Percentiles rank a stretch among this genome's conserved stretches.
phyloP scores from a whole-genome alignment of 371 early-diverging fungal genomes.

The Blakeslea trispora region DNA sequence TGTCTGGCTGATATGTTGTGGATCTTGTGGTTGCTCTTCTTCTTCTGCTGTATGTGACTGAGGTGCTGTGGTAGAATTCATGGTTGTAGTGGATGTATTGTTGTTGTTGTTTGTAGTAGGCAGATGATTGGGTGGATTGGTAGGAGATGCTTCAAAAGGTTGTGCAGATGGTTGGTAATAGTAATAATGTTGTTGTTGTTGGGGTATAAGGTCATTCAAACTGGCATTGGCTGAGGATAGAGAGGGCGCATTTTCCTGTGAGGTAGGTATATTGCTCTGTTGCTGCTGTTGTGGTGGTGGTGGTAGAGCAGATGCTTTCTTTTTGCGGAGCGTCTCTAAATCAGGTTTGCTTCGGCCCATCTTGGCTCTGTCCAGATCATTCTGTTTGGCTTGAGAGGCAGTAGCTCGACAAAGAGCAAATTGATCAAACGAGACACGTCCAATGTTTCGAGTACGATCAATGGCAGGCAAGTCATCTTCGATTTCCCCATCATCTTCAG shows the following conservation, averaged over 20 bases:
- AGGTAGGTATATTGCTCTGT: background rate
- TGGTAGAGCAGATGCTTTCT: slow-evolving; percentile 22
- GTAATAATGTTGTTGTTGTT: background rate
- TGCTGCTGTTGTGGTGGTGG: too few species aligned
- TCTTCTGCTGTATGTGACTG: background rate
- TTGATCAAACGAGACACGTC: slow-evolving; percentile 85
- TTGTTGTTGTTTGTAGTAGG: background rate
- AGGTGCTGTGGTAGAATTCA: too few species aligned
- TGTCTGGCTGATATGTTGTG: slow-evolving; percentile 5
- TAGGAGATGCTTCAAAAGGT: slow-evolving; percentile 19
- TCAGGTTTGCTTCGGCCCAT: slow-evolving; percentile 42
- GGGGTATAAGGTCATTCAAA: background rate
- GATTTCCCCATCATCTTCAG: slow-evolving; percentile 92
- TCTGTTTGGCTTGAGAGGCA: slow-evolving; percentile 64
- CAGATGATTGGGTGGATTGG: slow-evolving; percentile 23
- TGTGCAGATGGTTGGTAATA: background rate
- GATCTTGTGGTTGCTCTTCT: background rate
- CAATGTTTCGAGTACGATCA: slow-evolving; percentile 84
- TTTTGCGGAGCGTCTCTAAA: slow-evolving; percentile 24
- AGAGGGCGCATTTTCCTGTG: background rate
- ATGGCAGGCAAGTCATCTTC: slow-evolving; percentile 96
- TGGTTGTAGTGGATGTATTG: background rate
- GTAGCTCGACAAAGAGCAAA: slow-evolving; percentile 88
- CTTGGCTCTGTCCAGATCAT: slow-evolving; percentile 43
- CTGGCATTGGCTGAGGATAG: background rate